Evolutionary conservation across 176 grass and related monocot species (phyloP), one percentile per base, ranked within the genome.

Genomic region (Triticum urartu): DNA sequence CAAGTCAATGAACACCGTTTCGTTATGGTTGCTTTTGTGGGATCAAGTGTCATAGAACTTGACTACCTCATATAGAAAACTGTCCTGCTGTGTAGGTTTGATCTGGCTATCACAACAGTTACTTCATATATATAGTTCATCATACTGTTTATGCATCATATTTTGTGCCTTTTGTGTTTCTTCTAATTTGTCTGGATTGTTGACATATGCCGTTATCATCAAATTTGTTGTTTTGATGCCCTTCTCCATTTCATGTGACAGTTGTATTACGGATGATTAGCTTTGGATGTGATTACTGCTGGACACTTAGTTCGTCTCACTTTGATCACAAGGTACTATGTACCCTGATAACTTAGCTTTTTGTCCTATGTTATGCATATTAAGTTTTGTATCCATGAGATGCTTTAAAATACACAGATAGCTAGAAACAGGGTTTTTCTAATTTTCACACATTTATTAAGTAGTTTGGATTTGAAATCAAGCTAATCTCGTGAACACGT

Each of bases 211-310:
- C n/a, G 71, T 58, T 83, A 79, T 78, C 24, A 22, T 48, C 9
- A 48, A 13, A 52, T 77, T 52, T 45, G 8, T 50, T 79, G 25
- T 77, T 54, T 78, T 78, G 33, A 78, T 64, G 26, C 14, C 39
- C 60, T 24, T 74, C 73, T 52, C 39, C 33, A 81, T 85, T 82
- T 83, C 12, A 12, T 78, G 15, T 80, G 54, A 34, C 84, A 90
- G 97, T 96, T 83, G 80, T 94, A 80, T 75, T 98, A 75, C 88
- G 94, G 9, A 98, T 98, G 84, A 96, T 96, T 88, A 98, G 97
- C 80, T 98, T 88, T 88, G 94, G 94, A 92, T 98, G 97, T 70
- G 94, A 98, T 81, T 96, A 98, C 86, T 90, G 93, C 80, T 93
- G 90, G 85, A 72, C 94, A 21, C 47, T 91, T 82, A 71, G 43